These are phyloP conservation scores for Malbranchea zuffiana DNA, from an alignment of 2,329 filamentous ascomycete genomes.

Conservation along the genomic window DNA sequence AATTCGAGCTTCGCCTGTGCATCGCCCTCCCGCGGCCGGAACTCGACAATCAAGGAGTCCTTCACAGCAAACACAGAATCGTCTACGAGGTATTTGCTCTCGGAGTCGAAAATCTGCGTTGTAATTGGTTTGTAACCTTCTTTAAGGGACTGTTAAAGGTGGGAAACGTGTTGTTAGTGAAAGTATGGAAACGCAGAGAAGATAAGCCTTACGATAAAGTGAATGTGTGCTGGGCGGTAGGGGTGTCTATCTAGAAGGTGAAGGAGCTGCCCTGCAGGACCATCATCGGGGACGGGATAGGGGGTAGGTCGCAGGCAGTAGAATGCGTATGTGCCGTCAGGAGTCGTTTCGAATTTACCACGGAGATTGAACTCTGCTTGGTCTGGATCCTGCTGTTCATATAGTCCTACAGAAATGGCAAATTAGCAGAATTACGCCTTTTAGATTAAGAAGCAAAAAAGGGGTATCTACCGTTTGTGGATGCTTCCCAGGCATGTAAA, in stretches of 20 bases:
- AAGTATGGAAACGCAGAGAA: slow-evolving; percentile 1
- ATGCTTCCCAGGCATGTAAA: slow-evolving; percentile 71
- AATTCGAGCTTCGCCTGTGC: slow-evolving; percentile 44
- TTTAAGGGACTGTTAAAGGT: slow-evolving; percentile 2
- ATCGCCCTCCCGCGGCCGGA: slow-evolving; percentile 42
- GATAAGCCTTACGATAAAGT: slow-evolving; percentile 42
- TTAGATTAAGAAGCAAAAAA: slow-evolving; percentile 2
- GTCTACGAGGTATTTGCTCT: slow-evolving; percentile 51
- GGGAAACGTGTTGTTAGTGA: slow-evolving; percentile 5
- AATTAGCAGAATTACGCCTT: background rate
- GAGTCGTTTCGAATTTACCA: slow-evolving; percentile 59
- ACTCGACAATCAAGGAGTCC: slow-evolving; percentile 48
- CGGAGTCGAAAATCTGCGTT: slow-evolving; percentile 65
- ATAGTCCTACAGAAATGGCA: no score
- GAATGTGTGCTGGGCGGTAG: slow-evolving; percentile 53
- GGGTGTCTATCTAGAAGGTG: slow-evolving; percentile 51
- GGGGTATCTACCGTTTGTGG: slow-evolving; percentile 54
- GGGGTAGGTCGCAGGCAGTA: slow-evolving; percentile 52
- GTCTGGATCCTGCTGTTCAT: slow-evolving; percentile 62
- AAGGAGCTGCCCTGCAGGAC: slow-evolving; percentile 48
- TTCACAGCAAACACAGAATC: slow-evolving; percentile 52
- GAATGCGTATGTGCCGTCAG: slow-evolving; percentile 51
- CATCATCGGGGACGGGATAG: slow-evolving; percentile 47
- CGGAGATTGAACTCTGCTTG: slow-evolving; percentile 65
- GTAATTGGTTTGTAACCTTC: slow-evolving; percentile 42